Conservation (phyloP, 1,284 basidiomycete genomes). For the Microbotryum saponariae region DNA sequence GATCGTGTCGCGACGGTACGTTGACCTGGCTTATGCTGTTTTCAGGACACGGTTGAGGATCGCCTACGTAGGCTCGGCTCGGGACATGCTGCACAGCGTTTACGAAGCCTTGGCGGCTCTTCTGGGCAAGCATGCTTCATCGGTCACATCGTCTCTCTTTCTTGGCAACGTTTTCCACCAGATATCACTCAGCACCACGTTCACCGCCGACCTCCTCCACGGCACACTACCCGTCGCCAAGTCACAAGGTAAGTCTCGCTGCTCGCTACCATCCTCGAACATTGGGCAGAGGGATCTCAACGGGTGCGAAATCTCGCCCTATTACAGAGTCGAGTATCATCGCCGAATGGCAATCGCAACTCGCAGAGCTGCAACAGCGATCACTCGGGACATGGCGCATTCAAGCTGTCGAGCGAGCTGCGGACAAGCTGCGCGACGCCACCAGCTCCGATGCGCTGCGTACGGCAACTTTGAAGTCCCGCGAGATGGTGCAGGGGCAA, state of each 20-base stretch:
- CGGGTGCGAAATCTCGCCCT: too few species aligned
- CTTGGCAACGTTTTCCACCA: slow-evolving; percentile 17
- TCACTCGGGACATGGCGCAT: slow-evolving; percentile 14
- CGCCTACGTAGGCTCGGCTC: slow-evolving; percentile 9
- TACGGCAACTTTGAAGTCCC: background rate
- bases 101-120: slow-evolving; percentile 6
- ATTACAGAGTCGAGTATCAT: slow-evolving; percentile 2
- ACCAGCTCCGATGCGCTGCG: background rate
- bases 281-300: too few species aligned
- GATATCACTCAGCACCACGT: slow-evolving; percentile 1
- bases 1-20: background rate
- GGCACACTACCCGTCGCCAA: background rate
- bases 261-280: background rate
- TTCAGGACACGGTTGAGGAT: slow-evolving; percentile 1
- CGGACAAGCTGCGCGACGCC: slow-evolving; percentile 6
- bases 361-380: slow-evolving; percentile 1
- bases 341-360: slow-evolving; percentile 4
- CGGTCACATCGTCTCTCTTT: slow-evolving; percentile 12
- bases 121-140: background rate
- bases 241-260: background rate
- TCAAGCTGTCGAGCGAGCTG: slow-evolving; percentile 8
- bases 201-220: slow-evolving; percentile 12
- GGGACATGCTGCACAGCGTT: slow-evolving; percentile 9
- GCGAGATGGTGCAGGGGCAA: too few species aligned
- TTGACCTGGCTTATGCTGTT: background rate